A percentile compares a stretch with the other conserved stretches of the same genome.
These are phyloP conservation scores for Physaria fendleri DNA, from an alignment of 345 rosid genomes.

Conservation along the genomic window DNA sequence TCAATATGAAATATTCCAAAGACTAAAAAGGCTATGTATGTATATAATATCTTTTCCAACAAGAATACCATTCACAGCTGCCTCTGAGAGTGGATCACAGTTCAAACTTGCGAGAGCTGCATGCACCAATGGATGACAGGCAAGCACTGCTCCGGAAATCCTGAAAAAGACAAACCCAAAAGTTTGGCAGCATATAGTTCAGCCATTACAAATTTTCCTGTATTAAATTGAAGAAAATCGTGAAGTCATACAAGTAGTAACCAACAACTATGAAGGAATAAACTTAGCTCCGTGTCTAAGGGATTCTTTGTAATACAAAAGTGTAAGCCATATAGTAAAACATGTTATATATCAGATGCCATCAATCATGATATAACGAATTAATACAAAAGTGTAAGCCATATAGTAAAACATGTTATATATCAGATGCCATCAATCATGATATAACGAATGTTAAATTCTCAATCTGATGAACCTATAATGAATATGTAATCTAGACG, in stretches of 20 bases:
- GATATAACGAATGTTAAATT: background rate
- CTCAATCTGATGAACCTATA: background rate
- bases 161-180: constrained; percentile 42
- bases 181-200: constrained; percentile 3
- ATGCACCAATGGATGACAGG: constrained; percentile 80
- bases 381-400: too few species aligned
- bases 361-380: background rate
- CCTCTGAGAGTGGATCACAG: constrained; percentile 85
- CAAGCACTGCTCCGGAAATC: constrained; percentile 75
- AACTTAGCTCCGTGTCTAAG: constrained; percentile 6
- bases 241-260: background rate
- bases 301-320: too few species aligned
- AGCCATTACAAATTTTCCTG: background rate
- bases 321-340: background rate
- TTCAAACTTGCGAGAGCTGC: constrained; percentile 89
- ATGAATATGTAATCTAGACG: background rate
- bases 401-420: background rate
- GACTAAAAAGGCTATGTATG: background rate
- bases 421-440: background rate
- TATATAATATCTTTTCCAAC: constrained; percentile 8
- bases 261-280: background rate
- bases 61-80: constrained; percentile 86
- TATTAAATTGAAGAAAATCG: constrained; percentile 1
- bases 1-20: background rate
- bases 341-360: background rate